Conservation (phyloP, 495 filamentous ascomycete genomes). For the Articulospora tetracladia region DNA sequence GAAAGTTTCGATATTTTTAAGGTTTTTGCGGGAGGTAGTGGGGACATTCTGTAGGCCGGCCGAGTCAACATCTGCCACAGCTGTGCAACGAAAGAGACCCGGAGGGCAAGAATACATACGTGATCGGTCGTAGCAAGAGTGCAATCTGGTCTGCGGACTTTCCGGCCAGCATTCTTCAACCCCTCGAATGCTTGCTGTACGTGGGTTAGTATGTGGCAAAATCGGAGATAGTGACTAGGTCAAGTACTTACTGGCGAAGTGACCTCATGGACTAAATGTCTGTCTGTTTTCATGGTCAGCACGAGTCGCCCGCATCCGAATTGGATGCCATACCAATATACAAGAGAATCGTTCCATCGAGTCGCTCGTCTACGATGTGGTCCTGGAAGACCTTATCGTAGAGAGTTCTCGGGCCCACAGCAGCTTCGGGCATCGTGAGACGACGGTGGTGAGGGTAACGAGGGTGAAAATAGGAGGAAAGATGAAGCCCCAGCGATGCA, state of each 20-base stretch:
- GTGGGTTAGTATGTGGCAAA: constrained; percentile 6
- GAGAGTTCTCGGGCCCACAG: constrained; percentile 75
- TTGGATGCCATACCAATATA: constrained; percentile 70
- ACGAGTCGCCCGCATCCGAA: background rate
- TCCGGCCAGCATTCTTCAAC: constrained; percentile 77
- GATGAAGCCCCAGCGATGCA: background rate
- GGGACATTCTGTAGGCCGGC: constrained; percentile 78
- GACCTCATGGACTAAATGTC: constrained; percentile 97
- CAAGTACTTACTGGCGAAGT: constrained; percentile 73
- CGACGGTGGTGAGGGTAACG: background rate
- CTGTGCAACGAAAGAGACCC: background rate
- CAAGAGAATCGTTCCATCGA: constrained; percentile 85
- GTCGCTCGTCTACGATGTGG: constrained; percentile 91
- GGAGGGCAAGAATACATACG: constrained; percentile 51
- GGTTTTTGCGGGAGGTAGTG: constrained; percentile 80
- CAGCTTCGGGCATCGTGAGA: constrained; percentile 72
- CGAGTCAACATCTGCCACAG: constrained; percentile 3
- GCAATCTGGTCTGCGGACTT: constrained; percentile 91
- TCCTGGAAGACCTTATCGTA: constrained; percentile 96
- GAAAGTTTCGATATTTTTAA: constrained; percentile 83
- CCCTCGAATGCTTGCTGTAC: constrained; percentile 92
- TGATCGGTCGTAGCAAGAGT: constrained; percentile 96
- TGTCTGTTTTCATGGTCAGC: constrained; percentile 47
- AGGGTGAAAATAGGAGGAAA: background rate
- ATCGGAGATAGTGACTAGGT: background rate